Base-by-base conservation (phyloP, 495 filamentous ascomycete genomes). In the Physcia stellaris region DNA sequence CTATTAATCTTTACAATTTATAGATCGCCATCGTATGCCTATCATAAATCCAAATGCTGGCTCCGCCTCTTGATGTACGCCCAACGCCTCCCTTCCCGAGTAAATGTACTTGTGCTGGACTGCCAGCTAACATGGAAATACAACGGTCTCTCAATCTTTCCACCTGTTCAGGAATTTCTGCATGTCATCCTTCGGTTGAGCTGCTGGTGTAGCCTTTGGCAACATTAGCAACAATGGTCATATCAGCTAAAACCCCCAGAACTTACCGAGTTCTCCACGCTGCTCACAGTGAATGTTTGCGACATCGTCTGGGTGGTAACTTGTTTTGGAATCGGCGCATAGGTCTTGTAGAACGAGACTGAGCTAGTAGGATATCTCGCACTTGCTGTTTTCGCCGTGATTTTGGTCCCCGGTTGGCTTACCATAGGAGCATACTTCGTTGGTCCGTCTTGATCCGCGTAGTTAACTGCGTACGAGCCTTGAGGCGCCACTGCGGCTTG, bases 361-460 rank as follows among this genome's bases (percentile, higher is more conserved):
- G 65, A 58, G 37, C 72, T 80, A 3, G 79, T 76, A 17, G 80
- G 76, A 48, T 68, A 76, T 40, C 73, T 60, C 18, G 75, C 71
- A 15, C 58, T 70, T 4, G 59, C 53, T 2, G 59, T 62, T 40
- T 71, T 66, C 11, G 65, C 67, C 15, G 71, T 75, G 38, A 86
- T 84, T 32, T 72, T 73, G 13, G 68, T 77, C 9, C 67, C 68
- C 11, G 81, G 79, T 24, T 71, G 62, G 35, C 67, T 70, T 39
- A 79, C 76, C 79, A 83, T 79, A 1, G 80, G 80, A 19, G 81
- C 81, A 57, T 79, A 85, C 53, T 67, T 69, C 4, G 68, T 82
- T 24, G 60, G 42, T 4, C 80, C 81, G 6, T 65, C 70, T 51
- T 86, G 80, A 42, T 66, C 43, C 6, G 62, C 64, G 48, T 80